These are phyloP conservation scores for Kingdonia uniflora DNA, from an alignment of 164 flowering plant genomes.

Conservation along the genomic window DNA sequence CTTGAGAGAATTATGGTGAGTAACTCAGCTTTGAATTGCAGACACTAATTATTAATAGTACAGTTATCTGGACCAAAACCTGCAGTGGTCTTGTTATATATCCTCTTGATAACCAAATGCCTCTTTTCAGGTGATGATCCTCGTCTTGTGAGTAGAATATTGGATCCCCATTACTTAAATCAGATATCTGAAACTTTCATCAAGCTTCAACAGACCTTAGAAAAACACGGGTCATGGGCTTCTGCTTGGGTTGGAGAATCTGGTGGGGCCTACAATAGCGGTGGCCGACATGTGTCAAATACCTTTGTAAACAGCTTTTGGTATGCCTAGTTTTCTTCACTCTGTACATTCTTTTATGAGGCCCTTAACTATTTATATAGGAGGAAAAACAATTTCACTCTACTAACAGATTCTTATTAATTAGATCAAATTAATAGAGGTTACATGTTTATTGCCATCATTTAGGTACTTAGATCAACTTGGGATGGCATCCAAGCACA, in stretches of 20 bases:
- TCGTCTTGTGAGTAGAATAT: conserved; percentile 38
- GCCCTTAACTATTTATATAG: too few species aligned
- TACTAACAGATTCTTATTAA: too few species aligned
- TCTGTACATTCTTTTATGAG: too few species aligned
- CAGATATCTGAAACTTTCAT: conserved; percentile 29
- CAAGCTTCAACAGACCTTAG: conserved; percentile 26
- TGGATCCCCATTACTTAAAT: conserved; percentile 42
- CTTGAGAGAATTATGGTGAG: too few species aligned
- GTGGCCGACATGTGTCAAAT: conserved; percentile 59
- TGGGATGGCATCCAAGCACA: conserved; percentile 74
- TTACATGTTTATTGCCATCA: background rate
- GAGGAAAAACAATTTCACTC: too few species aligned
- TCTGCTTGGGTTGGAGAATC: conserved; percentile 97
- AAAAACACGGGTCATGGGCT: conserved; percentile 57
- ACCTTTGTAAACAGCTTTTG: conserved; percentile 78
- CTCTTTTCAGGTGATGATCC: conserved; percentile 49
- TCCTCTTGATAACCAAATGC: too few species aligned
- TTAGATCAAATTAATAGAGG: too few species aligned
- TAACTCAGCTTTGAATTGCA: too few species aligned
- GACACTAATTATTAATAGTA: too few species aligned
- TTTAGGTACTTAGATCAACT: conserved; percentile 90
- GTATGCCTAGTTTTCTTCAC: conserved; percentile 21
- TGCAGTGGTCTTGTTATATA: too few species aligned
- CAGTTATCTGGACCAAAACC: too few species aligned
- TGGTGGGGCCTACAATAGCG: conserved; percentile 93